phyloP scores from a whole-genome alignment of 805 yeast species.

The Kazachstania africana region DNA sequence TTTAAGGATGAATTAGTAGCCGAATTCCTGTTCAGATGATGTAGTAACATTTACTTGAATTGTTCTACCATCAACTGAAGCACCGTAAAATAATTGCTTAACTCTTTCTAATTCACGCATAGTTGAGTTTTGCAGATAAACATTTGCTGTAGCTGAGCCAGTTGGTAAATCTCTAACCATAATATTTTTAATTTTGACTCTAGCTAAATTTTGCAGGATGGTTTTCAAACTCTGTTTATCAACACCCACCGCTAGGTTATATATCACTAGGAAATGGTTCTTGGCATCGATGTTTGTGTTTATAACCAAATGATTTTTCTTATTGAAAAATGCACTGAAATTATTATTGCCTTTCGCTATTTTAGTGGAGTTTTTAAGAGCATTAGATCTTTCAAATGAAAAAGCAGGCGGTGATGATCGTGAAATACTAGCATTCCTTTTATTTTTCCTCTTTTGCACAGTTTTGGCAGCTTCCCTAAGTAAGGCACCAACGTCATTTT shows the following conservation, averaged over 20 bases:
- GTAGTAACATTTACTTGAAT: conserved; percentile 26
- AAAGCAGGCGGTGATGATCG: no score
- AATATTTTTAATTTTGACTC: conserved; percentile 11
- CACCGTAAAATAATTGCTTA: conserved; percentile 28
- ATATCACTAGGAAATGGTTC: conserved; percentile 10
- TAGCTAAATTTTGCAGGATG: conserved; percentile 14
- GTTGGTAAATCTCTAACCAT: conserved; percentile 28
- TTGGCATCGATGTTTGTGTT: conserved; percentile 10
- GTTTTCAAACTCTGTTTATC: conserved; percentile 14
- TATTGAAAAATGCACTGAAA: background rate
- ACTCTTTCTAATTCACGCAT: conserved; percentile 21
- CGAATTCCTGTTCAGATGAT: no score
- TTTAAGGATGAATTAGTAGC: no score
- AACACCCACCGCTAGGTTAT: conserved; percentile 21
- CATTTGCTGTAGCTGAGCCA: conserved; percentile 31
- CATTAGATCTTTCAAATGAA: background rate
- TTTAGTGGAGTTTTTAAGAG: background rate
- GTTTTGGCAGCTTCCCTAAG: conserved; percentile 9
- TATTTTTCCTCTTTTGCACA: background rate
- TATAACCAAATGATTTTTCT: conserved; percentile 11
- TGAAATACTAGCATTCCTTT: background rate
- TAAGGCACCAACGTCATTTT: conserved; percentile 14
- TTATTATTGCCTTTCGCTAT: background rate
- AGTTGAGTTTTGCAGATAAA: conserved; percentile 22
- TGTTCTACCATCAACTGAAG: conserved; percentile 37